phyloP scores from a whole-genome alignment of 2,329 filamentous ascomycete species.

The Beauveria rudraprayagi region DNA sequence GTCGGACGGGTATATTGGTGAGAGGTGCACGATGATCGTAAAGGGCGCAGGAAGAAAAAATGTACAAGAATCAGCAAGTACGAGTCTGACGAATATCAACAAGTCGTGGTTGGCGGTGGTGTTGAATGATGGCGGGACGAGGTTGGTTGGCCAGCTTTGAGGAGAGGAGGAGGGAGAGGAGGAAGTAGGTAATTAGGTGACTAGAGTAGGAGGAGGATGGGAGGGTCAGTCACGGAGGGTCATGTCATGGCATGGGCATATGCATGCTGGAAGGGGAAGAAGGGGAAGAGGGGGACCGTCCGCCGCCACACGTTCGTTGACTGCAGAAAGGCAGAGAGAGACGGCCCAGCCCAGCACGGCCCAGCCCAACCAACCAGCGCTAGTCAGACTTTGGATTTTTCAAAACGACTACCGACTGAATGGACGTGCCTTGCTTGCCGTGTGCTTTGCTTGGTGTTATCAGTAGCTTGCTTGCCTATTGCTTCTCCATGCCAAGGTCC shows the following conservation, averaged over 20 bases:
- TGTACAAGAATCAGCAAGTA: background rate
- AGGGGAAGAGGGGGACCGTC: background rate
- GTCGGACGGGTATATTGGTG: background rate
- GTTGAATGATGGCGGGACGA: constrained; percentile 4
- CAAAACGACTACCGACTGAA: too few species aligned
- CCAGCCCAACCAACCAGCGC: too few species aligned
- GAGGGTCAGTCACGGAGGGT: too few species aligned
- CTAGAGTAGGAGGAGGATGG: background rate
- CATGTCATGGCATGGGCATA: too few species aligned
- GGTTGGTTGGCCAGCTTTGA: background rate
- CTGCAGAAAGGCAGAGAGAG: background rate
- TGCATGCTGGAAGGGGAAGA: background rate
- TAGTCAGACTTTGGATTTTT: background rate
- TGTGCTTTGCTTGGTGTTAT: too few species aligned
- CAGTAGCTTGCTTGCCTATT: too few species aligned
- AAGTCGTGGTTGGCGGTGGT: background rate
- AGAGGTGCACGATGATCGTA: background rate
- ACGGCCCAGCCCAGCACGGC: background rate
- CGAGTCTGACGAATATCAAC: background rate
- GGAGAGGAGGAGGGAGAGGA: background rate
- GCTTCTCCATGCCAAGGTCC: too few species aligned
- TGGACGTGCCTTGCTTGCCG: too few species aligned
- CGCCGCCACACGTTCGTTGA: background rate
- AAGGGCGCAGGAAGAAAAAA: background rate
- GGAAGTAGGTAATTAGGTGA: background rate